These are phyloP conservation scores for Lipomyces kockii DNA, from an alignment of 805 yeast species.

Conservation along the genomic window DNA sequence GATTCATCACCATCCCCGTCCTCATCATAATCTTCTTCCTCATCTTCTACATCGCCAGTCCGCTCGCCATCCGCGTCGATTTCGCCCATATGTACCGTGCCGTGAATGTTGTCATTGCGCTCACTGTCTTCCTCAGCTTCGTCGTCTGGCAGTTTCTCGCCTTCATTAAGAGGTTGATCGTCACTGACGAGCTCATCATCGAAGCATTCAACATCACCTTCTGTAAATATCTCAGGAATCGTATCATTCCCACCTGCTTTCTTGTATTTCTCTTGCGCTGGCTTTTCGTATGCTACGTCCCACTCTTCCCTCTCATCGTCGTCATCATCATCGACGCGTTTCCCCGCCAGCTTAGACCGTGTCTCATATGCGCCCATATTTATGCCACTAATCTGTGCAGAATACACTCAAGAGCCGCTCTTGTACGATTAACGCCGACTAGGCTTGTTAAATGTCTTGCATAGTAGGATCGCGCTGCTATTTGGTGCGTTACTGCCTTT, in stretches of 20 bases:
- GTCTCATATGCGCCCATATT: neutral
- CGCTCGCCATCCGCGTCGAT: neutral
- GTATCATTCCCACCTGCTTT: neutral
- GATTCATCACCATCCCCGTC: conserved; percentile 18
- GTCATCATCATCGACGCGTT: neutral
- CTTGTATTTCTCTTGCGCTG: neutral
- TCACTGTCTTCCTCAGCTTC: conserved; percentile 11
- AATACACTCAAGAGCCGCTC: neutral
- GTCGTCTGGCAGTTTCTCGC: neutral
- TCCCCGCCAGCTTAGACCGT: neutral
- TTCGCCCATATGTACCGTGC: neutral
- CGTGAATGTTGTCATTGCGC: neutral
- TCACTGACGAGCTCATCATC: conserved; percentile 13
- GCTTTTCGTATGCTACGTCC: conserved; percentile 3
- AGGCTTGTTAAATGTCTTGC: neutral
- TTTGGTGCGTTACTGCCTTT: neutral
- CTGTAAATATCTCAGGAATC: neutral
- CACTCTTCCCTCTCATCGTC: conserved; percentile 5
- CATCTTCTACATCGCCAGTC: conserved; percentile 5
- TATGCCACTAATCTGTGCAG: neutral
- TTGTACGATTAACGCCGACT: neutral
- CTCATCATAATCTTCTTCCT: conserved; percentile 11
- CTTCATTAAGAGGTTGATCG: neutral
- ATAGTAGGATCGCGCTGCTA: neutral
- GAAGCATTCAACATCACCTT: neutral